Evolutionary conservation across 768 basidiomycete genomes (phyloP).

Genomic region (Agaricus blazei): DNA sequence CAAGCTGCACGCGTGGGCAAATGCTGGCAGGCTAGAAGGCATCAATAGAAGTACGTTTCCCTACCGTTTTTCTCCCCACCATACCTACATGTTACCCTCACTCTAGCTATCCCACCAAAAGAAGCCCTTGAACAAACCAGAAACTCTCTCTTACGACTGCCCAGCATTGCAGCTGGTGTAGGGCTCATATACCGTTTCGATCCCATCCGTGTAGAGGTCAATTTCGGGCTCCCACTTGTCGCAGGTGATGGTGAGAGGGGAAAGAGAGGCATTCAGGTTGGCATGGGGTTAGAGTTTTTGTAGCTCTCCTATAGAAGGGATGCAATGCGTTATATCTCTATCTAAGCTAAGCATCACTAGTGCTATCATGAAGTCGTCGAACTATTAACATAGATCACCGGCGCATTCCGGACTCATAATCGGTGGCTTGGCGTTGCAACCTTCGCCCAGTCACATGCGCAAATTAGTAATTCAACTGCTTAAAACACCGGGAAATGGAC

Average conservation of each 20-base stretch:
- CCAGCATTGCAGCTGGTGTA: constrained; percentile 63
- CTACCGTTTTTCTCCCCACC: not conserved
- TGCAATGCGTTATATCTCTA: not conserved
- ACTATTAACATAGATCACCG: too few relatives aligned
- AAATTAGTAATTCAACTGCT: too few relatives aligned
- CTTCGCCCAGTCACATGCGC: too few relatives aligned
- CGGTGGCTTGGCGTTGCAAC: too few relatives aligned
- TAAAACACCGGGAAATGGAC: too few relatives aligned
- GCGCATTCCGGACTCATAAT: too few relatives aligned
- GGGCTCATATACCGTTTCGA: constrained; percentile 83
- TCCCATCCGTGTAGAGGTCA: constrained; percentile 81
- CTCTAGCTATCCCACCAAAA: constrained; percentile 5
- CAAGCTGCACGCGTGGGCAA: constrained; percentile 75
- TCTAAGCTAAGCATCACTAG: not conserved
- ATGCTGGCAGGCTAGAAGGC: constrained; percentile 70
- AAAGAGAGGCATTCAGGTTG: constrained; percentile 73
- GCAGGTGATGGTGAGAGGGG: constrained; percentile 60
- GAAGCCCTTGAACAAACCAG: constrained; percentile 1
- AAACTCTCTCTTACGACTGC: not conserved
- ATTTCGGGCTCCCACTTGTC: constrained; percentile 80
- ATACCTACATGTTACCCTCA: not conserved
- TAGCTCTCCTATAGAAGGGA: constrained; percentile 21
- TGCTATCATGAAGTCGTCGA: too few relatives aligned
- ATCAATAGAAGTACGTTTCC: constrained; percentile 48
- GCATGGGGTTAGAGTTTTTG: constrained; percentile 77